Conservation (phyloP, 345 rosid genomes). For the Litchi chinensis region DNA sequence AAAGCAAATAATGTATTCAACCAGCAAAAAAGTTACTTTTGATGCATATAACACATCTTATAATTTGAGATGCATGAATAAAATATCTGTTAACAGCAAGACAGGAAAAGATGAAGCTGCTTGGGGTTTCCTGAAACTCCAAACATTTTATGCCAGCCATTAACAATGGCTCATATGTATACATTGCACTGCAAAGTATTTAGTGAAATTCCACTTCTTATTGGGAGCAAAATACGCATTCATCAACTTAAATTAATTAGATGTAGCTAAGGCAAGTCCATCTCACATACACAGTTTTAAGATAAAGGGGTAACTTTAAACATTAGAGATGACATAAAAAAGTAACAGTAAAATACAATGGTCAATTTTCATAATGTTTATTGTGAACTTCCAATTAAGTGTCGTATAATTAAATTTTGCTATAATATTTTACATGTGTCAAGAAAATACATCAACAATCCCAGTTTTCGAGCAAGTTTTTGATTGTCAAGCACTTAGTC, state of each 20-base stretch:
- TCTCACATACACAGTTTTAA: background rate
- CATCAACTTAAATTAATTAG: background rate
- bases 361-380: background rate
- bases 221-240: background rate
- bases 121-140: background rate
- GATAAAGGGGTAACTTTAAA: background rate
- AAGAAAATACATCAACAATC: background rate
- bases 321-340: background rate
- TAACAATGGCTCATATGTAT: background rate
- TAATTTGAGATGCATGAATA: background rate
- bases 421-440: background rate
- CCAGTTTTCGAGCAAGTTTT: constrained; percentile 4
- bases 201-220: background rate
- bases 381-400: background rate
- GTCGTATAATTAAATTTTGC: background rate
- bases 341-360: background rate
- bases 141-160: background rate
- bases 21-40: background rate
- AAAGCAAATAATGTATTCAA: background rate
- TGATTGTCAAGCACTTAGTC: background rate
- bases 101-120: background rate
- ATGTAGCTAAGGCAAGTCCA: background rate
- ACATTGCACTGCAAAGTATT: background rate
- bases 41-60: background rate
- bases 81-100: background rate